These are phyloP conservation scores for Oryza australiensis DNA, from an alignment of 176 grass and related monocot genomes.

Conservation along the genomic window DNA sequence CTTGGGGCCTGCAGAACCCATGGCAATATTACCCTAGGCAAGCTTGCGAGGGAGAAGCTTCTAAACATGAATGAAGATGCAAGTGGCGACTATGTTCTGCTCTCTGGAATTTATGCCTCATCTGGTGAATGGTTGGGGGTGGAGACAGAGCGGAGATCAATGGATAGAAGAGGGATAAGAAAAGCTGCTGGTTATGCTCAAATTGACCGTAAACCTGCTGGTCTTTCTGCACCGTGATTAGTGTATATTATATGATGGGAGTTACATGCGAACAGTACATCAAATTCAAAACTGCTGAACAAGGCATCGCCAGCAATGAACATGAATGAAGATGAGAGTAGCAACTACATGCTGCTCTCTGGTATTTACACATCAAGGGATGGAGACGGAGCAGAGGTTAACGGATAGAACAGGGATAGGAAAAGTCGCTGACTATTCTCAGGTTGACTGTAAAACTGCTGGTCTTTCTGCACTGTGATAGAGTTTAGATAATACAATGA, in stretches of 20 bases:
- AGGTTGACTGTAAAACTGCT: background rate
- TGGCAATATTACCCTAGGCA: slow-evolving; percentile 30
- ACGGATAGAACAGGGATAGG: slow-evolving; percentile 47
- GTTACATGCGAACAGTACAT: too few relatives aligned
- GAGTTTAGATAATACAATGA: background rate
- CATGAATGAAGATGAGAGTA: slow-evolving; percentile 36
- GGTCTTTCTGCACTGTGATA: background rate
- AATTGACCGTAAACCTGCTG: background rate
- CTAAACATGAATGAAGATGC: slow-evolving; percentile 35
- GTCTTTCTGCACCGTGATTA: background rate
- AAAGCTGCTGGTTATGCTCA: slow-evolving; percentile 53
- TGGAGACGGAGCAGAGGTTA: slow-evolving; percentile 34
- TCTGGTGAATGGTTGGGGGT: slow-evolving; percentile 43
- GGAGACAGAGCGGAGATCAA: slow-evolving; percentile 42
- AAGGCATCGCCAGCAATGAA: background rate
- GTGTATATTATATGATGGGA: background rate
- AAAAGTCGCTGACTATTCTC: slow-evolving; percentile 46
- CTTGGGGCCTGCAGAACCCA: slow-evolving; percentile 54
- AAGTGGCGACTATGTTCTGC: slow-evolving; percentile 51
- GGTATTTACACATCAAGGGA: slow-evolving; percentile 41
- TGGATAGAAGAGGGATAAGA: slow-evolving; percentile 48
- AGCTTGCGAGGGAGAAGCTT: slow-evolving; percentile 38
- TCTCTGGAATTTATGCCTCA: slow-evolving; percentile 51
- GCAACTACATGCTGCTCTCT: slow-evolving; percentile 51
- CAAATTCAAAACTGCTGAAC: too few relatives aligned